Evolutionary conservation across 768 basidiomycete species (phyloP), one percentile per base, ranked within the genome.

Genomic region (Hericium rajendrae): DNA sequence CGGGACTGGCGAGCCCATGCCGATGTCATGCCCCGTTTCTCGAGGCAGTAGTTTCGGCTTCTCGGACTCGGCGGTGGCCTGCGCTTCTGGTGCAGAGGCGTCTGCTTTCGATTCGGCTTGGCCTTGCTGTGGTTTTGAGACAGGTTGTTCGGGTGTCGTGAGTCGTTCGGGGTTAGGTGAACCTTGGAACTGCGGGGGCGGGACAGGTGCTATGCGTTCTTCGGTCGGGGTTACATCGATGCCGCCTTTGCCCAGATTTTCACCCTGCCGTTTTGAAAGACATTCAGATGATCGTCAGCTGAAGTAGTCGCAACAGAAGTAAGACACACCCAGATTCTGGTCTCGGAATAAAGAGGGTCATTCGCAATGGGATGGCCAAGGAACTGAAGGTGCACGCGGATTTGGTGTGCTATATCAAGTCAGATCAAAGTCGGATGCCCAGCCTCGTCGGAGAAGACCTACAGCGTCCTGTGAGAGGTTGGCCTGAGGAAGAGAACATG

Each of bases 311-410:
- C 13, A 53, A 59, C 28, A 51, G 15, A 22, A 38, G 22, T 26
- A n/a, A 11, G 26, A 67, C 72, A 38, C 63, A 84, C 89, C 89
- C 89, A 91, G 53, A 90, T 89, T 41, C 77, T 79, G 38, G 75
- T 73, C 58, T 88, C 87, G 16, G 88, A 86, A 70, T 99, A 99
- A 2, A 98, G 79, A 2, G 94, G 91, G 63, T 98, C 97, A 67
- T 99, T 98, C 11, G 91, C 90, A 60, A 99, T 93, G 0, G 97
- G 88, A 67, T 90, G 75, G 1, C 95, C 97, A 57, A 99, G 81
- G 70, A 80, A 97, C 71, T 98, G 97, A 2, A 99, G 79, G 67
- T 99, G 97, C 3, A 99, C 95, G 52, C 97, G 82, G 57, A 98
- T 90, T 71, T 99, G 97, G 72, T 99, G 97, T 0, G 97, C 94